phyloP scores from a whole-genome alignment of 495 filamentous ascomycete genomes.

The Aspergillus incahuasiensis region DNA sequence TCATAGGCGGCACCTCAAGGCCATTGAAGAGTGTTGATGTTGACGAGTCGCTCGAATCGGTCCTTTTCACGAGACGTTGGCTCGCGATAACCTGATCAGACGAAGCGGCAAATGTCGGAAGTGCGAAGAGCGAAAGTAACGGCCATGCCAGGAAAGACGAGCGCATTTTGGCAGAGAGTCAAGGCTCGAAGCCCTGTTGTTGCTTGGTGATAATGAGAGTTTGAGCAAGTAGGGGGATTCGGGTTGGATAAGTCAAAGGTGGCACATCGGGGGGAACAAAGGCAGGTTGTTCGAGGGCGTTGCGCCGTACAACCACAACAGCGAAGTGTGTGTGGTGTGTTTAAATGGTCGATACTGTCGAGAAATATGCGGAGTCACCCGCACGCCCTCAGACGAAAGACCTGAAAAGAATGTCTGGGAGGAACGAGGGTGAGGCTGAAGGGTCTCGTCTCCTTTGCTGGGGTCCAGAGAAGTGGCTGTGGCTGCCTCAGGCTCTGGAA shows the following conservation, averaged over 20 bases:
- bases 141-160: conserved; percentile 38
- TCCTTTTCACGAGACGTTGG: conserved; percentile 28
- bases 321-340: neutral
- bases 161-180: conserved; percentile 32
- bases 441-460: conserved; percentile 13
- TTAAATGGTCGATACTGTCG: neutral
- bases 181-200: conserved; percentile 16
- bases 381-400: conserved; percentile 14
- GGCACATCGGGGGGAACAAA: conserved; percentile 32
- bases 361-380: conserved; percentile 7
- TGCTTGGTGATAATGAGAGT: conserved; percentile 12
- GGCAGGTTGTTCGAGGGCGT: conserved; percentile 6
- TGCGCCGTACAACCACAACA: conserved; percentile 1
- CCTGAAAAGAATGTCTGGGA: conserved; percentile 9
- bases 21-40: conserved; percentile 70
- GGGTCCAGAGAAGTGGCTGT: conserved; percentile 7
- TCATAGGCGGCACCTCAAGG: conserved; percentile 68
- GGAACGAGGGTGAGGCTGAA: conserved; percentile 6
- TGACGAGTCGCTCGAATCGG: conserved; percentile 13
- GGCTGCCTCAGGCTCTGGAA: conserved; percentile 18
- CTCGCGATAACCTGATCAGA: conserved; percentile 19
- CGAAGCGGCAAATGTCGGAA: conserved; percentile 33
- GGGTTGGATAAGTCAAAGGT: conserved; percentile 26
- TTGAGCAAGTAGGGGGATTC: conserved; percentile 13
- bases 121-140: conserved; percentile 38